Evolutionary conservation across 176 grass and related monocot species (phyloP).

Genomic region (Phragmites australis): DNA sequence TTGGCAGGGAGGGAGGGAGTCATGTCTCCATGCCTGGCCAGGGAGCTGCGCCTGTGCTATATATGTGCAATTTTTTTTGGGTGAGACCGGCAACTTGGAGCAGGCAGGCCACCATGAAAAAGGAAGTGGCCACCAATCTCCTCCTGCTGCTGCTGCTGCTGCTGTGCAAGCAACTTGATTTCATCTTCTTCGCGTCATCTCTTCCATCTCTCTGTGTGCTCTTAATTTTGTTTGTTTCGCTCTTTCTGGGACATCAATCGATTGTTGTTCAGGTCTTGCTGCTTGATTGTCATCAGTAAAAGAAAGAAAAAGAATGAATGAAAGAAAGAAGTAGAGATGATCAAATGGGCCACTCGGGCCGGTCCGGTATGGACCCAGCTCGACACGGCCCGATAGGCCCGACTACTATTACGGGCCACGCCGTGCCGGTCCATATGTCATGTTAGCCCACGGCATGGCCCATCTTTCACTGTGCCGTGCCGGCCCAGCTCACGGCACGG

Average conservation of each 20-base stretch:
- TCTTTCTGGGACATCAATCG: neutral
- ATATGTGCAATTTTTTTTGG: conserved; percentile 2
- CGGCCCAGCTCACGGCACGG: no score
- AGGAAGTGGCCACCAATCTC: conserved; percentile 26
- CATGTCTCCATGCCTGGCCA: neutral
- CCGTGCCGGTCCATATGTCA: no score
- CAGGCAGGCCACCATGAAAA: conserved; percentile 18
- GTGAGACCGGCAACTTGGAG: neutral
- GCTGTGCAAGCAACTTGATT: neutral
- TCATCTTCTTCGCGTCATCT: neutral
- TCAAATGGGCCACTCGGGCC: no score
- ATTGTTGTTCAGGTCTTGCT: neutral
- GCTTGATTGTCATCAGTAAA: no score
- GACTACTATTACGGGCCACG: no score
- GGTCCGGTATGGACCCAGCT: no score
- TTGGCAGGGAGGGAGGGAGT: neutral
- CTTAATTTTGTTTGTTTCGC: neutral
- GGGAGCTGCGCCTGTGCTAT: neutral
- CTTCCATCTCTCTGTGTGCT: neutral
- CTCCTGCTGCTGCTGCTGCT: neutral
- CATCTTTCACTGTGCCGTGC: no score
- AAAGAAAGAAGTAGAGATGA: no score
- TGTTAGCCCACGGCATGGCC: no score
- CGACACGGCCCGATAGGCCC: no score
- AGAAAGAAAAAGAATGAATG: no score